Base-by-base conservation (phyloP, 2,329 filamentous ascomycete genomes). In the Lachnellula occidentalis region DNA sequence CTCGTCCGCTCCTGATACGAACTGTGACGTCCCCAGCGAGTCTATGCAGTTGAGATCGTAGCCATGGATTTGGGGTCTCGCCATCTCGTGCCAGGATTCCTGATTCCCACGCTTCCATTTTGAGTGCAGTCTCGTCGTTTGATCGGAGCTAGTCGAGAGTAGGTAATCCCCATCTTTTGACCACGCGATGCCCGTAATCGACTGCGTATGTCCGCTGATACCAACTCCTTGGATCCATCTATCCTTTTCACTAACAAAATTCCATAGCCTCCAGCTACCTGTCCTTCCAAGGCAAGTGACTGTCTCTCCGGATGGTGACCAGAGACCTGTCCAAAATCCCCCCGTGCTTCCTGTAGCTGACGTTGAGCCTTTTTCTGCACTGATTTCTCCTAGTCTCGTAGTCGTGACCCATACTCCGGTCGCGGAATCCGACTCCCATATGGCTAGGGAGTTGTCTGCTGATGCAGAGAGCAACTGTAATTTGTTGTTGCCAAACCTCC, bases 11-110 rank as follows among this genome's bases (percentile, higher is more conserved):
- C 94, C 94, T 2, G 92, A 95, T 21, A 97, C 87, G 68, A 99
- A 99, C 62, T 86, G 87, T 7, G 82, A 79, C 7, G 80, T 72
- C 7, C 83, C 85, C 5, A 96, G 76, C 0, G 85, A 81, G 66
- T 91, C 88, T 59, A 97, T 85, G 70, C 94, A 97, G 75, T 97
- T 99, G 52, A 99, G 79, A 70, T 99, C 92, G 70, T 99, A 99
- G 37, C 94, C 94, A 69, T 99, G 94, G 61, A 99, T 99, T 70
- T 99, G 94, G 4, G 94, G 94, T 48, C 94, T 80, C 1, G 92
- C 87, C 76, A 97, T 91, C 70, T 99, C 94, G 71, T 97, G 92
- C 94, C 94, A 99, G 11, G 90, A 90, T 12, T 63, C 66, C 3
- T 67, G 64, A 70, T 71, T 31, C 37, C 61, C 56, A 17, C 76